phyloP scores from a whole-genome alignment of 768 basidiomycete genomes.

The Lentinula detonsa region DNA sequence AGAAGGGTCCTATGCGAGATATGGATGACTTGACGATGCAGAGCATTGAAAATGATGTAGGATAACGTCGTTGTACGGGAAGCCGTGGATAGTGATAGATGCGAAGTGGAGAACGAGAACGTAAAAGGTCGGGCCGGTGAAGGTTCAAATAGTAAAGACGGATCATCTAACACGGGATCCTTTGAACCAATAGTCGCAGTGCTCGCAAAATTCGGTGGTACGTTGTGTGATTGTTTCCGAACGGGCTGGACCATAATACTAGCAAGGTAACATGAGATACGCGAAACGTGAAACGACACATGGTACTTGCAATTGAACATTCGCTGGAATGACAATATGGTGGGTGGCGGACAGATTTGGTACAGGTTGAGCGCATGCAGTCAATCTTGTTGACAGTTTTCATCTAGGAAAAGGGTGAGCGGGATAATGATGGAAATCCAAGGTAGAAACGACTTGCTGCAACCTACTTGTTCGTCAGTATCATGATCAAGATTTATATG shows the following conservation, averaged over 20 bases:
- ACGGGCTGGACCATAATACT: slow-evolving; percentile 71
- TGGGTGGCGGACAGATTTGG: slow-evolving; percentile 32
- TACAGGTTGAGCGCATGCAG: slow-evolving; percentile 29
- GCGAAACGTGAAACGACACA: not conserved
- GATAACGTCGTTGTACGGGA: not conserved
- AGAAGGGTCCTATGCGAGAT: too few relatives aligned
- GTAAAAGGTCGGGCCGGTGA: not conserved
- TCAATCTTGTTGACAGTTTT: slow-evolving; percentile 27
- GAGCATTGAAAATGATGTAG: slow-evolving; percentile 3
- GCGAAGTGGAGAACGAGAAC: not conserved
- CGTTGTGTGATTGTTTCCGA: slow-evolving; percentile 51
- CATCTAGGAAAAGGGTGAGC: slow-evolving; percentile 19
- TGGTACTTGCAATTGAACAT: slow-evolving; percentile 33
- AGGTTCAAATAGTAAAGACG: not conserved
- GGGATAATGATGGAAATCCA: not conserved
- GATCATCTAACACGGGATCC: slow-evolving; percentile 33
- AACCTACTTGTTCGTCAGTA: not conserved
- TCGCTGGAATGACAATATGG: slow-evolving; percentile 33
- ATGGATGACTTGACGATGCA: too few relatives aligned
- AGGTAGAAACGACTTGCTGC: slow-evolving; percentile 12
- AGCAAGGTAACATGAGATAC: slow-evolving; percentile 8
- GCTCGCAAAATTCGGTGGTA: slow-evolving; percentile 48
- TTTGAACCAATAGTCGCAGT: slow-evolving; percentile 55
- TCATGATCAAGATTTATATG: not conserved
- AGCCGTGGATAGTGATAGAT: not conserved